Percentiles rank a stretch among this genome's conserved stretches.
Evolutionary conservation across 2,329 filamentous ascomycete genomes (phyloP).

Genomic region (Phialophora tarda): DNA sequence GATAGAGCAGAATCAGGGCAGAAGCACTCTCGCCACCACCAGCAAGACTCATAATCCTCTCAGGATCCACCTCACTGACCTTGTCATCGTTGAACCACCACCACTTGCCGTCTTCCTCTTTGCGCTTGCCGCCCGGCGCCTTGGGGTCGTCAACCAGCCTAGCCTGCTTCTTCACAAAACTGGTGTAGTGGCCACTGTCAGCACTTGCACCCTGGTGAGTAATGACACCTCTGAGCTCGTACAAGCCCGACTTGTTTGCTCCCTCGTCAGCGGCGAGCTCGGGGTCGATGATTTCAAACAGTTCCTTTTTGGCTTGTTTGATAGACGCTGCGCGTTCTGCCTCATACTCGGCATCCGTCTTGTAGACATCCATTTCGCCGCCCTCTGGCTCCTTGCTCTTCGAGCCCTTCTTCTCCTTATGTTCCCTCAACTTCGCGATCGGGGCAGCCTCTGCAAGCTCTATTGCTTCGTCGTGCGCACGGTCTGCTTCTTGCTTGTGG

Average conservation of each 20-base stretch:
- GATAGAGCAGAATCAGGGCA: slow-evolving; percentile 57
- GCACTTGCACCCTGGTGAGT: slow-evolving; percentile 97
- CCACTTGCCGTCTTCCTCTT: slow-evolving; percentile 90
- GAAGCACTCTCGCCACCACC: slow-evolving; percentile 72
- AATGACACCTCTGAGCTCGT: slow-evolving; percentile 91
- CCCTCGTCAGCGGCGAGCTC: slow-evolving; percentile 77
- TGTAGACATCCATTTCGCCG: slow-evolving; percentile 76
- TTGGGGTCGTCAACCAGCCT: slow-evolving; percentile 67
- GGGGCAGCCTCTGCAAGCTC: slow-evolving; percentile 46
- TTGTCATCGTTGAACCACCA: slow-evolving; percentile 99
- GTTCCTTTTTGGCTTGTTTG: slow-evolving; percentile 82
- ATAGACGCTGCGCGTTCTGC: slow-evolving; percentile 79
- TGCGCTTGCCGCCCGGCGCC: slow-evolving; percentile 70
- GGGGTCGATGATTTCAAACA: slow-evolving; percentile 76
- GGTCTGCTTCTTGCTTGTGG: slow-evolving; percentile 61
- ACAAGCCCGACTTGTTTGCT: slow-evolving; percentile 91
- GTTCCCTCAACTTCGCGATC: slow-evolving; percentile 56
- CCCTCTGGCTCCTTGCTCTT: slow-evolving; percentile 60
- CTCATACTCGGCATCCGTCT: slow-evolving; percentile 92
- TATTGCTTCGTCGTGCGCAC: slow-evolving; percentile 47
- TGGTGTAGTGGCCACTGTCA: slow-evolving; percentile 97
- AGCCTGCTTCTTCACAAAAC: slow-evolving; percentile 92
- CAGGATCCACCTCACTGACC: slow-evolving; percentile 86
- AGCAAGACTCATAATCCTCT: slow-evolving; percentile 87
- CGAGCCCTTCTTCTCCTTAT: slow-evolving; percentile 55